Base-by-base conservation (phyloP, 1,284 basidiomycete genomes). In the Schizopora paradoxa region DNA sequence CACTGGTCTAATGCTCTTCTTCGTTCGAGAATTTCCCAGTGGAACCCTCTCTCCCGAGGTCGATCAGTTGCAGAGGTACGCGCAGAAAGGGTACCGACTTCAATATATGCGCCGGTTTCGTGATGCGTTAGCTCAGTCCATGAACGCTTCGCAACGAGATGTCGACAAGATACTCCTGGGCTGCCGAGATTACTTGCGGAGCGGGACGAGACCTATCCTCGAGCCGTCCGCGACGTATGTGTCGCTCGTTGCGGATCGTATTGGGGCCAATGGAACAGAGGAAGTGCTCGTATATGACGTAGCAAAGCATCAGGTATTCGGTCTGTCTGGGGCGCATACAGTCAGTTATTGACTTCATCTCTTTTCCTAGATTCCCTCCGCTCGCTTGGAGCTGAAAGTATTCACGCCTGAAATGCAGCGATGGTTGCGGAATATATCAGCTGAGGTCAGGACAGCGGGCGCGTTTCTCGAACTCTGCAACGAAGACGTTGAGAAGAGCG, bases 231-330 rank as follows among this genome's bases (percentile, higher is more conserved):
- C 36, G 14, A 44, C 41, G 10, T 51, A 51, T 23, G 36, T 51
- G 13, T 51, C 49, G 4, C 28, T 51, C 23, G 47, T 47, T 23
- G 23, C 33, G 14, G 49, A 51, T 14, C 45, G 45, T 5, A 13
- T 29, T 7, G 34, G 29, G 6, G 36, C n/a, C n/a, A 38, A 43
- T 11, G 48, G 39, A 6, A 28, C 32, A n/a, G 29, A 25, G 26
- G 49, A 51, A 27, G 45, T 51, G 4, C 36, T 51, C 10, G 49
- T 51, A 18, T 51, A 51, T 40, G 45, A 47, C 18, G 47, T 51
- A 38, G 49, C 49, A 8, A 47, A 41, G 28, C 45, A 51, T 32
- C 49, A 51, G 45, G 49, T 48, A 11, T 23, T 31, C 14, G 28
- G n/a, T n/a, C n/a, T n/a, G n/a, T n/a, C n/a, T n/a, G n/a, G n/a